These are phyloP conservation scores for Ilex asprella DNA, from an alignment of 257 asterid species.

Conservation along the genomic window DNA sequence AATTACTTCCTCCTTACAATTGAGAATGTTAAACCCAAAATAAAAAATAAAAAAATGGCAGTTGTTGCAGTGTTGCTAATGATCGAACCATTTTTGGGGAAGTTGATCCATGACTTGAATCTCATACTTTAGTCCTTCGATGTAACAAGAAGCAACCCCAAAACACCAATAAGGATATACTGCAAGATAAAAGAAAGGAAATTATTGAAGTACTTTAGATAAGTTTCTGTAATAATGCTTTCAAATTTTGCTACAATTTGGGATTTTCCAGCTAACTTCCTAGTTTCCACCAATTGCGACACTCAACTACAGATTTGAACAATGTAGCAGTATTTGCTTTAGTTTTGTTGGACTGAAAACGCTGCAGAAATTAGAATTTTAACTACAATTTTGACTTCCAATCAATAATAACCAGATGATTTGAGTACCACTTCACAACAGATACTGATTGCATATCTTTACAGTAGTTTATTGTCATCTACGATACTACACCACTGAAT, in stretches of 20 bases:
- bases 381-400: no score
- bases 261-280: no score
- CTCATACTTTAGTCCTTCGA: constrained; percentile 36
- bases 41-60: no score
- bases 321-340: neutral
- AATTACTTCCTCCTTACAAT: no score
- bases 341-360: neutral
- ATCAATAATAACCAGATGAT: neutral
- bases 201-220: no score
- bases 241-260: neutral
- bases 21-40: no score
- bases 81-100: neutral
- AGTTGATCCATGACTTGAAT: constrained; percentile 1
- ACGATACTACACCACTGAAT: neutral
- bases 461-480: no score
- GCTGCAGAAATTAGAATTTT: no score
- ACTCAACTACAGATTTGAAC: neutral
- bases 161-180: constrained; percentile 46
- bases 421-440: neutral
- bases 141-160: constrained; percentile 43
- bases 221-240: neutral
- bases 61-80: no score
- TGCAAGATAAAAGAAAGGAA: constrained; percentile 18
- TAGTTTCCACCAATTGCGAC: no score
- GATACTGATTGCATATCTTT: neutral